Percentiles rank a stretch among this genome's conserved stretches.
Conservation (phyloP, 305 asterid genomes). For the Fraxinus paxiana region DNA sequence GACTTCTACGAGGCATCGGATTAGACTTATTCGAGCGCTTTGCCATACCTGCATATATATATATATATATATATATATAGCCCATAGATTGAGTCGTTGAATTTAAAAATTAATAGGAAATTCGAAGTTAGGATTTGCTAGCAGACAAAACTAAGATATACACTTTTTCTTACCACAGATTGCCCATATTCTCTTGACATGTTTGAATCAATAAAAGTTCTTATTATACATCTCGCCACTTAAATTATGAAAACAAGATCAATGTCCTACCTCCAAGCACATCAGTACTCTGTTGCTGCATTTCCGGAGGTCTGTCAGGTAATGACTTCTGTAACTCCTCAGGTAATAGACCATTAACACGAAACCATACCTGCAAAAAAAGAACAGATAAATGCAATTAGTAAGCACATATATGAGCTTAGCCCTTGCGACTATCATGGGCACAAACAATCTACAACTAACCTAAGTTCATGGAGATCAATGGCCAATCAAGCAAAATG, state of each 20-base stretch:
- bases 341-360: slow-evolving; percentile 76
- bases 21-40: slow-evolving; percentile 61
- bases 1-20: slow-evolving; percentile 77
- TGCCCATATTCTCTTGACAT: background rate
- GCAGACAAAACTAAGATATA: background rate
- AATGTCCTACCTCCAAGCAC: slow-evolving; percentile 45
- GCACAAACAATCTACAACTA: slow-evolving; percentile 66
- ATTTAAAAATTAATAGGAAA: background rate
- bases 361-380: slow-evolving; percentile 84
- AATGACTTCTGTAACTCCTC: slow-evolving; percentile 70
- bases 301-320: slow-evolving; percentile 76
- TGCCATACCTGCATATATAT: slow-evolving; percentile 49
- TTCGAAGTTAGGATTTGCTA: background rate
- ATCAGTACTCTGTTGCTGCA: slow-evolving; percentile 50
- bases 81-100: background rate
- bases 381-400: slow-evolving; percentile 29
- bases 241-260: background rate
- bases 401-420: slow-evolving; percentile 32
- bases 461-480: slow-evolving; percentile 76
- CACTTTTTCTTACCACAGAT: background rate
- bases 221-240: slow-evolving; percentile 8
- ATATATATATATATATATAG: background rate
- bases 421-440: slow-evolving; percentile 61
- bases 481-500: slow-evolving; percentile 89
- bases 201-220: background rate